Evolutionary conservation across 225 moss, liverwort and hornwort species (phyloP).

Genomic region (Takakia lepidozioides): DNA sequence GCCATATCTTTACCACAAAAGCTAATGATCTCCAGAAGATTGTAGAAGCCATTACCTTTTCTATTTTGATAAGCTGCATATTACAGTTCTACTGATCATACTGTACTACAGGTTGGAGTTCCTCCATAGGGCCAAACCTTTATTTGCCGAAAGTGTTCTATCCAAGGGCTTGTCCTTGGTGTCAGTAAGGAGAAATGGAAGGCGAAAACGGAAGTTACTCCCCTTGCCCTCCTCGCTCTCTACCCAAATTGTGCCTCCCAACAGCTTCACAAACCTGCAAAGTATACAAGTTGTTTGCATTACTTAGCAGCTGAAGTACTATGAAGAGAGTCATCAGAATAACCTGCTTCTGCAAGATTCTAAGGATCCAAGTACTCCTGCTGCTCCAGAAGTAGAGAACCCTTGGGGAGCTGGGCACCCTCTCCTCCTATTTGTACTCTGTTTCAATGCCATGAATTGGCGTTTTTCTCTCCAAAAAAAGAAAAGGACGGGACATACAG

Average conservation of each 20-base stretch:
- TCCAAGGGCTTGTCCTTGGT: conserved; percentile 26
- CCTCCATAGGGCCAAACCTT: neutral
- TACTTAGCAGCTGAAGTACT: neutral
- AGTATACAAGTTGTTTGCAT: neutral
- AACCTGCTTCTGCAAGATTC: too few species aligned
- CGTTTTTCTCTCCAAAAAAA: too few species aligned
- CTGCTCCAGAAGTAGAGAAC: neutral
- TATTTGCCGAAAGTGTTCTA: conserved; percentile 12
- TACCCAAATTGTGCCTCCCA: conserved; percentile 40
- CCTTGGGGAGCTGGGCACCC: too few species aligned
- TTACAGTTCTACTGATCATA: too few species aligned
- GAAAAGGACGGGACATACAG: too few species aligned
- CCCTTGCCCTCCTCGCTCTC: conserved; percentile 44
- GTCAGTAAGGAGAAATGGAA: conserved; percentile 35
- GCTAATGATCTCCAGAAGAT: neutral
- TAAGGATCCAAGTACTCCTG: neutral
- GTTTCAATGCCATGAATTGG: too few species aligned
- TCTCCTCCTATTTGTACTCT: too few species aligned
- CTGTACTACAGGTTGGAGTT: too few species aligned
- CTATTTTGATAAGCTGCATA: too few species aligned
- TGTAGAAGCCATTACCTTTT: neutral
- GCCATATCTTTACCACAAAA: neutral
- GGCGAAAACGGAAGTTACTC: conserved; percentile 30
- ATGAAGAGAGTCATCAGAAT: neutral
- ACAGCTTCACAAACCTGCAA: conserved; percentile 50